Base-by-base conservation (phyloP, 129 eudicot species). In the Pittosporum tobira region DNA sequence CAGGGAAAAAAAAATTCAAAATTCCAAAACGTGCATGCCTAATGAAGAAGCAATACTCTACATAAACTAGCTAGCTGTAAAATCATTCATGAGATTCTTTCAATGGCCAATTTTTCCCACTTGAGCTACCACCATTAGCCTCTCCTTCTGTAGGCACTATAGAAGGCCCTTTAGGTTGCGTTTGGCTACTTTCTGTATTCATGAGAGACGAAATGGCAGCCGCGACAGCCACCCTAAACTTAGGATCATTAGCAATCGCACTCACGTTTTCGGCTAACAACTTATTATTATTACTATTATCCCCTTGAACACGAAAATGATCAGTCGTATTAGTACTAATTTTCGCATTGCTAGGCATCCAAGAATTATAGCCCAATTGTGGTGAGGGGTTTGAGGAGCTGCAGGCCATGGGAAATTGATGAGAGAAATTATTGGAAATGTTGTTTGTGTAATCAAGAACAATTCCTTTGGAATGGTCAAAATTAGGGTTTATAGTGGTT, bases 141-240 rank as follows among this genome's bases (percentile, higher is more conserved):
- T 62, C 78, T 16, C 71, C 69, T 68, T 76, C 78, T 46, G 45
- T 66, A 45, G 43, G 19, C 10, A 31, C 14, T 27, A 3, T 0
- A 30, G 68, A 22, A 53, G 51, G 75, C 51, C 23, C 51, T 28
- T 53, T 53, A 54, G 44, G 66, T 5, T 46, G 66, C 36, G 67
- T 60, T 73, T 80, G 82, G 72, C 63, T n/a, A n/a, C n/a, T 71
- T 55, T 88, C 94, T 65, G 83, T 77, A 80, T 80, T 88, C 43
- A 83, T 83, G 48, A 83, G 70, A 0, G 94, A 88, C 8, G 96
- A 80, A 57, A 88, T 83, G 18, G 96, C 96, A 1, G 96, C 96
- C 31, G 96, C 96, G 19, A 87, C 96, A 16, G 96, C 96, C 63
- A 88, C 96, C 83, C 88, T 80, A 75, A 88, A 83, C 65, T 83